A percentile compares a stretch with the other conserved stretches of the same genome.
These are phyloP conservation scores for Alternaria angustiovoidea DNA, from an alignment of 2,329 filamentous ascomycete species.

Conservation along the genomic window DNA sequence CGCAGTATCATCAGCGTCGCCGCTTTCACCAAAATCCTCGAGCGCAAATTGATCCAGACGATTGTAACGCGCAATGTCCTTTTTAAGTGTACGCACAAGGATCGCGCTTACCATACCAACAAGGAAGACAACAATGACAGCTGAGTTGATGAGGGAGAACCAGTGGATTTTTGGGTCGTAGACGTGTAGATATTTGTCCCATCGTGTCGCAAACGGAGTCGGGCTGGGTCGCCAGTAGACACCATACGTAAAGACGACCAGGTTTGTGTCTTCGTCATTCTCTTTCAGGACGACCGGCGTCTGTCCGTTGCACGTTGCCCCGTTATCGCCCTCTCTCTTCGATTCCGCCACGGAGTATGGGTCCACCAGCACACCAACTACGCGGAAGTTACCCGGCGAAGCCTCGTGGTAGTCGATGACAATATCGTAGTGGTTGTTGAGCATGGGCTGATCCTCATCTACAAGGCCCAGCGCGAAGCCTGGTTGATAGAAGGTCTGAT, in stretches of 20 bases:
- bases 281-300: conserved; percentile 71
- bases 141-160: conserved; percentile 97
- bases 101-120: conserved; percentile 93
- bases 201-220: conserved; percentile 94
- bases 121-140: conserved; percentile 91
- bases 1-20: conserved; percentile 83
- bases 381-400: conserved; percentile 74
- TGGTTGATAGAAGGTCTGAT: conserved; percentile 85
- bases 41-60: conserved; percentile 88
- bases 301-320: conserved; percentile 70
- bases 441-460: conserved; percentile 63
- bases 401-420: conserved; percentile 90
- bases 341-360: conserved; percentile 75
- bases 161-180: conserved; percentile 98
- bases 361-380: conserved; percentile 90
- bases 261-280: conserved; percentile 62
- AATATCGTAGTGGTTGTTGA: conserved; percentile 98
- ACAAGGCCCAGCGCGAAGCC: conserved; percentile 81
- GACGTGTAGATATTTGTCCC: conserved; percentile 98
- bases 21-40: conserved; percentile 84
- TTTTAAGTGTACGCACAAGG: conserved; percentile 83
- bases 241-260: conserved; percentile 87
- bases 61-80: conserved; percentile 97
- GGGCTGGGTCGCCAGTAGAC: conserved; percentile 85
- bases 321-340: conserved; percentile 59